These are phyloP conservation scores for Linaria vulgaris DNA, from an alignment of 257 asterid genomes.

Conservation along the genomic window DNA sequence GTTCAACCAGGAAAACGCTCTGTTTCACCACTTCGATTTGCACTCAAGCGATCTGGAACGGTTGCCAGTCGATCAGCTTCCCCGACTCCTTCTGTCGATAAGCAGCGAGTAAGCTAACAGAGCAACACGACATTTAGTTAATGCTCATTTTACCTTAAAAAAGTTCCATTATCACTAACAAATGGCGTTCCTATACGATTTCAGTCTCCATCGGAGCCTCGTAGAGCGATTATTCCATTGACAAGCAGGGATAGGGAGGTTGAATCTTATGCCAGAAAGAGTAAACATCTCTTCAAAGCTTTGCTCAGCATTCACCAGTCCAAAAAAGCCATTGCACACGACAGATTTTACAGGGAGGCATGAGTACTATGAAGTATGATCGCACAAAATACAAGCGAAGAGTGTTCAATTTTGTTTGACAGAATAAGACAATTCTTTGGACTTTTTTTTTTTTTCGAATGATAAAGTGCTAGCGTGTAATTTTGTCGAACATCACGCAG, in stretches of 20 bases:
- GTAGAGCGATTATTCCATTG: slow-evolving; percentile 30
- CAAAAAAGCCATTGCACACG: neutral
- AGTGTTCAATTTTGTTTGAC: too few species aligned
- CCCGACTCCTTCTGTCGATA: slow-evolving; percentile 32
- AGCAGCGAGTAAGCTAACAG: slow-evolving; percentile 45
- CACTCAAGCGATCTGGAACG: slow-evolving; percentile 61
- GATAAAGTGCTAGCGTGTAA: too few species aligned
- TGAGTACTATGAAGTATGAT: too few species aligned
- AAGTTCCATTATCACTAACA: neutral
- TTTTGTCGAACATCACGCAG: too few species aligned
- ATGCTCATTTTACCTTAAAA: neutral
- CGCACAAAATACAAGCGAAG: too few species aligned
- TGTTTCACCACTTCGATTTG: slow-evolving; percentile 54
- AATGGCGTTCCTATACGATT: slow-evolving; percentile 7
- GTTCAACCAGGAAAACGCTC: slow-evolving; percentile 45
- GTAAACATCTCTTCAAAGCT: slow-evolving; percentile 60
- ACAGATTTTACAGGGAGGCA: neutral
- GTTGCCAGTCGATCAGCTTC: slow-evolving; percentile 50
- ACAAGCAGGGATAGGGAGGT: slow-evolving; percentile 34
- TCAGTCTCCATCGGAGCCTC: slow-evolving; percentile 67
- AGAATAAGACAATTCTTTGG: too few species aligned
- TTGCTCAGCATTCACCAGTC: slow-evolving; percentile 41
- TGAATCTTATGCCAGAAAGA: slow-evolving; percentile 45
- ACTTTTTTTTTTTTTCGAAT: too few species aligned
- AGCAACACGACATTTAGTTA: neutral